Evolutionary conservation across 2,329 filamentous ascomycete species (phyloP), one percentile per base, ranked within the genome.

Genomic region (Pseudogymnoascus sp.): DNA sequence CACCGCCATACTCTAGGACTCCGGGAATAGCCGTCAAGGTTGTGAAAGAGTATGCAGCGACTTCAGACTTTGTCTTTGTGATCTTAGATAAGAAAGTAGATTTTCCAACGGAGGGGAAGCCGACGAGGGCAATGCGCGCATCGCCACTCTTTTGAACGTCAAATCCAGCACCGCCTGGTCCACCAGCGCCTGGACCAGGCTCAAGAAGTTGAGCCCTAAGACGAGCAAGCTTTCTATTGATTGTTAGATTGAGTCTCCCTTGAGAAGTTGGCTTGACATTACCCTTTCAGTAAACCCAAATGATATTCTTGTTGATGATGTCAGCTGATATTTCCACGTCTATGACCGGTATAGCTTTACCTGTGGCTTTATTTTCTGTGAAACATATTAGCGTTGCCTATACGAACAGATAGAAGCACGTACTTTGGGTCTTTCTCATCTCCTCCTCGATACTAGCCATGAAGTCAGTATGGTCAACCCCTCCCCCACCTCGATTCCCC

Each of bases 51-150:
- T 99, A 99, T 0, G 94, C 90, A 0, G 94, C 94, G 28, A 97
- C 91, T 74, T 97, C 93, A 58, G 91, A 96, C 71, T 91, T 91
- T 38, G 95, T 99, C 77, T 96, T 97, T 58, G 94, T 99, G 73
- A 99, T 95, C 72, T 97, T 97, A 57, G 92, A 97, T n/a, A 99
- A 75, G 72, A 99, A 97, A 0, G 94, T 99, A 2, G 94, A 99
- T 78, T 99, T 99, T 73, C 94, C 94, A 59, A 99, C 94, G 0
- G 95, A 99, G 0, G 95, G 94, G 69, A 99, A 99, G n/a, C 94
- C 94, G 60, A 99, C 95, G 2, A 99, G 84, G 1, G 95, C 91
- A 76, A 99, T 97, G 70, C 94, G 86, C 12, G 94, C 94, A 79
- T 99, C 94, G 65, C 94, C 94, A 66, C 88, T 93, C 77, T 99